phyloP scores from a whole-genome alignment of 345 rosid species.

The Euphorbia pulcherrima region DNA sequence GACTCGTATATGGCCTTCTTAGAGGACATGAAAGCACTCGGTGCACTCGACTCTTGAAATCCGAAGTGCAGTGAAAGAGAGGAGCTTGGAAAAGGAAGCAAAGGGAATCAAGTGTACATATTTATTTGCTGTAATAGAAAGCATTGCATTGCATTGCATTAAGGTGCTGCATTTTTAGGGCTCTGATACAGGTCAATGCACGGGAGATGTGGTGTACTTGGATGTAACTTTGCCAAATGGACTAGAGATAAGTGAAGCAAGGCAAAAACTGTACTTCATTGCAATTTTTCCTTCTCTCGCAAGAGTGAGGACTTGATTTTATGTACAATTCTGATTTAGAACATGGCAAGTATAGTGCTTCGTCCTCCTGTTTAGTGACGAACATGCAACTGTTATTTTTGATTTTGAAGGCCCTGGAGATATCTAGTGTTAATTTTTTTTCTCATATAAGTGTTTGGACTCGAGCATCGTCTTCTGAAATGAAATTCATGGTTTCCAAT shows the following conservation, averaged over 20 bases:
- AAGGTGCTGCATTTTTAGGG: background rate
- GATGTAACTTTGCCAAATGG: background rate
- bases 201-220: background rate
- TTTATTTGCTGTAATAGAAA: background rate
- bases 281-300: background rate
- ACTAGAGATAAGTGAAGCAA: background rate
- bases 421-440: background rate
- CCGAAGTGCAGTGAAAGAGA: background rate
- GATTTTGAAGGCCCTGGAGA: background rate
- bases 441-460: background rate
- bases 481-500: too few relatives aligned
- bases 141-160: background rate
- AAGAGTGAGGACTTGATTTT: background rate
- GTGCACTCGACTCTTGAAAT: constrained; percentile 80
- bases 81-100: background rate
- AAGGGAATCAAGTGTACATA: constrained; percentile 4
- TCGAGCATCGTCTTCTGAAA: too few relatives aligned
- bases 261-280: background rate
- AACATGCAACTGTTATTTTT: background rate
- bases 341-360: background rate
- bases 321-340: background rate
- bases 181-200: background rate
- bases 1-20: constrained; percentile 83
- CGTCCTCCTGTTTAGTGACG: background rate
- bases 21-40: constrained; percentile 99